A percentile compares a stretch with the other conserved stretches of the same genome.
Conservation (phyloP, 2,329 filamentous ascomycete genomes). For the Domatiomyces catenatus region DNA sequence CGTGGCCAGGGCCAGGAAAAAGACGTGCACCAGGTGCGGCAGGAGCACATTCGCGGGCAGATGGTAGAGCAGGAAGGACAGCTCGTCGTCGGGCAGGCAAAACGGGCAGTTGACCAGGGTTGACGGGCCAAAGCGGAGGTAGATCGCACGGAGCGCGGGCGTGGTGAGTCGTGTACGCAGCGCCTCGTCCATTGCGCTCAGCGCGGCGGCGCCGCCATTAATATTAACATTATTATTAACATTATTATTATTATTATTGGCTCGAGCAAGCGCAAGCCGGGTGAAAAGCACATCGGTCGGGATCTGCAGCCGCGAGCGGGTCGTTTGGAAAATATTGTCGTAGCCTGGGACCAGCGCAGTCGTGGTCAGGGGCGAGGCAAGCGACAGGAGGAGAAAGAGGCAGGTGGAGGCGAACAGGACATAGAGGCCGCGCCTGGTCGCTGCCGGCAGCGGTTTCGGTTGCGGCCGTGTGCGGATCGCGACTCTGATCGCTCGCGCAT, state of each 20-base stretch:
- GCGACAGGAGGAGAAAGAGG: slow-evolving; percentile 43
- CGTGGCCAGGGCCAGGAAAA: slow-evolving; percentile 57
- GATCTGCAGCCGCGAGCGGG: slow-evolving; percentile 68
- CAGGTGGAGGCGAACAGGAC: slow-evolving; percentile 39
- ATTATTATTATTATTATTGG: no score
- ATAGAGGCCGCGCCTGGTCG: slow-evolving; percentile 27
- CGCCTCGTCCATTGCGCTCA: slow-evolving; percentile 42
- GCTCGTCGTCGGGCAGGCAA: slow-evolving; percentile 55
- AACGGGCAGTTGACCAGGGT: slow-evolving; percentile 65
- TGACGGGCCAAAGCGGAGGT: slow-evolving; percentile 66
- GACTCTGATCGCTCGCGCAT: slow-evolving; percentile 12
- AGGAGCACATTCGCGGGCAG: slow-evolving; percentile 51
- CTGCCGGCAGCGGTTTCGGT: slow-evolving; percentile 23
- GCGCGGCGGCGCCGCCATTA: slow-evolving; percentile 12
- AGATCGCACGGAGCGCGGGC: slow-evolving; percentile 43
- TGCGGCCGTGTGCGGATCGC: slow-evolving; percentile 21
- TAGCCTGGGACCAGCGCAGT: slow-evolving; percentile 13
- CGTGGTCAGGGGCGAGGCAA: slow-evolving; percentile 49
- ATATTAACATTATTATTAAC: slow-evolving; percentile 22
- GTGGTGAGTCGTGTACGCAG: slow-evolving; percentile 51
- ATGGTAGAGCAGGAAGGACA: slow-evolving; percentile 65
- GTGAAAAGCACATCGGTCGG: slow-evolving; percentile 73
- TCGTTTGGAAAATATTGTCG: slow-evolving; percentile 66
- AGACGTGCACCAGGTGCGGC: slow-evolving; percentile 68
- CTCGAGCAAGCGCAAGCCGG: slow-evolving; percentile 42